Evolutionary conservation across 306 rosid genomes (phyloP), one percentile per base, ranked within the genome.

Genomic region (Potentilla sterilis): DNA sequence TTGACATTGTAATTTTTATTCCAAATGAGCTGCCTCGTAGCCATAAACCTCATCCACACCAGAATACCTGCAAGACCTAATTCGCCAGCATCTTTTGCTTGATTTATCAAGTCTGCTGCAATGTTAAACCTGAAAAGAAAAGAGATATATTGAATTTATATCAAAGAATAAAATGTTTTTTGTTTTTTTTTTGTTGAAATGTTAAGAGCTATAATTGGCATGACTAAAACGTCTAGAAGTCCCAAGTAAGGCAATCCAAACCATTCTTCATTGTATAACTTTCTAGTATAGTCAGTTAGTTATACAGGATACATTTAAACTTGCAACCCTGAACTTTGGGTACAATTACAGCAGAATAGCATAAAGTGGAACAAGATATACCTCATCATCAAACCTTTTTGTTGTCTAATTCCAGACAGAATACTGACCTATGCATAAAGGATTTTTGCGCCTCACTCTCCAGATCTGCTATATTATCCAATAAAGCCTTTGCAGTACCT

Each of bases 21-120:
- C 99, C 99, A 95, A 84, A 84, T 82, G 77, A 92, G 97, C 89
- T 95, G 99, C 85, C 99, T 89, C 6, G 92, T 90, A 61, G 99
- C 97, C 99, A 95, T 95, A 84, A 92, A 95, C 82, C 99, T 89
- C 97, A 92, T 90, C 99, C 99, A 95, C 75, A 95, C 99, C 86
- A 95, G 84, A 67, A 95, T 86, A 43, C 90, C 97, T 0, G 93
- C 96, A 70, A 95, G 84, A 73, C 97, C 99, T 82, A 86, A 76
- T 75, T 84, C 85, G 6, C 97, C 97, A 78, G 90, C 86, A 48
- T 85, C 88, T 84, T 85, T 95, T 72, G 97, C 97, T 87, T 87
- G 83, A 75, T 79, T 90, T 22, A 80, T 77, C 86, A 95, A 86
- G 82, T 92, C 97, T 16, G 97, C 91, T 19, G 99, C 99, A 85